Conservation (phyloP, 2,329 filamentous ascomycete species). For the Tothia fuscella region DNA sequence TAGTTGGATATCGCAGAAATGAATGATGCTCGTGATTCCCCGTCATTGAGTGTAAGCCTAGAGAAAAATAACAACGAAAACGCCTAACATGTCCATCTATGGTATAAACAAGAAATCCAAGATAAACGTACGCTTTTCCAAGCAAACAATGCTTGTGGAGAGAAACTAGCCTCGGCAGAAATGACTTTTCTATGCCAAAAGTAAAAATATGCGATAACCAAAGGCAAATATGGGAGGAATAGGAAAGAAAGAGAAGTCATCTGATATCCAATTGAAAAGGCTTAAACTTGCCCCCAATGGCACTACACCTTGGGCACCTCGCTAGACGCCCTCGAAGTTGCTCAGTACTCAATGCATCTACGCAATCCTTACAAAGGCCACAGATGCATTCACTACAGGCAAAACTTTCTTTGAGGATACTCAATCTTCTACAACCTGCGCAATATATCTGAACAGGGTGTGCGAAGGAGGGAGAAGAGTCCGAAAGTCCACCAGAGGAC, state of each 20-base stretch:
- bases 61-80: too few relatives aligned
- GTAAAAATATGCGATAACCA: too few relatives aligned
- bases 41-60: too few relatives aligned
- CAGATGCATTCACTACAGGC: constrained; percentile 96
- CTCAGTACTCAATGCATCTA: constrained; percentile 66
- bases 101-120: too few relatives aligned
- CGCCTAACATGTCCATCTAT: too few relatives aligned
- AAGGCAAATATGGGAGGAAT: neutral
- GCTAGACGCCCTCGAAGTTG: constrained; percentile 56
- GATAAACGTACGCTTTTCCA: too few relatives aligned
- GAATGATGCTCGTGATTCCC: too few relatives aligned
- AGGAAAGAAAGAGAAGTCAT: constrained; percentile 31
- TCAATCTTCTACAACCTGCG: constrained; percentile 70
- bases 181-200: too few relatives aligned
- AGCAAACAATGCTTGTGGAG: too few relatives aligned
- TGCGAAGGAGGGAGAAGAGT: constrained; percentile 8
- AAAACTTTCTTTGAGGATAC: constrained; percentile 69
- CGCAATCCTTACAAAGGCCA: constrained; percentile 78
- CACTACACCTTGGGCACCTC: constrained; percentile 65
- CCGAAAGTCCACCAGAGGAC: constrained; percentile 5
- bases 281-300: constrained; percentile 69
- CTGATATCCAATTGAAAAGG: constrained; percentile 74
- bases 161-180: too few relatives aligned
- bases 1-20: too few relatives aligned
- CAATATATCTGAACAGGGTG: constrained; percentile 75